These are phyloP conservation scores for Schwanniomyces sp. DNA, from an alignment of 805 yeast species.

Conservation along the genomic window DNA sequence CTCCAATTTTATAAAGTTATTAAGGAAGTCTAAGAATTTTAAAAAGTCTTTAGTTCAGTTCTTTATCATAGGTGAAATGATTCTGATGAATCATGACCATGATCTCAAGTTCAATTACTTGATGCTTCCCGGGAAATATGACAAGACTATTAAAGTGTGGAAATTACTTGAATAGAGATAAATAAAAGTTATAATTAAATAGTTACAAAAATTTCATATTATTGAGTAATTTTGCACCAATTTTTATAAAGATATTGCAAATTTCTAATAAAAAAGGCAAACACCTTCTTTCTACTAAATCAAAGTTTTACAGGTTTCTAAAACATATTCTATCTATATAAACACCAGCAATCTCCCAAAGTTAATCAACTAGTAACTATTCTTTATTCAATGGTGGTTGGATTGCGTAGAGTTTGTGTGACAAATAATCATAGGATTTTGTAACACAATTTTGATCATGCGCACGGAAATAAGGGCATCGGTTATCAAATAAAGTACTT, in stretches of 20 bases:
- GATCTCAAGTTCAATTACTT: constrained; percentile 29
- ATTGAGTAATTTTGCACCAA: too few relatives aligned
- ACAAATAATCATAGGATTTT: not conserved
- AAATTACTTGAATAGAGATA: constrained; percentile 8
- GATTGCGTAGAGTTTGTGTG: too few relatives aligned
- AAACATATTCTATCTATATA: too few relatives aligned
- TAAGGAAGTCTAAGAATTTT: constrained; percentile 29
- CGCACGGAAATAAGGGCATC: not conserved
- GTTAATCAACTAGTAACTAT: too few relatives aligned
- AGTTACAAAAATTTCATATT: too few relatives aligned
- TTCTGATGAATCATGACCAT: constrained; percentile 22
- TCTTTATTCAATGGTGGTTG: too few relatives aligned
- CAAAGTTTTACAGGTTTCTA: too few relatives aligned
- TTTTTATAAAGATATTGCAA: too few relatives aligned
- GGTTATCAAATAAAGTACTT: not conserved
- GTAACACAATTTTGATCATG: not conserved
- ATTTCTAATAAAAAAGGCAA: too few relatives aligned
- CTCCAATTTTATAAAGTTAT: constrained; percentile 28
- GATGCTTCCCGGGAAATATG: constrained; percentile 34
- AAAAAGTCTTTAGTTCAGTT: constrained; percentile 17
- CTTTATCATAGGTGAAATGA: constrained; percentile 28
- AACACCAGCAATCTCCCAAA: too few relatives aligned
- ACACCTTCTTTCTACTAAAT: too few relatives aligned
- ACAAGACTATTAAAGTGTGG: constrained; percentile 27
- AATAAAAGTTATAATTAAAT: not conserved